A percentile compares a stretch with the other conserved stretches of the same genome.
These are phyloP conservation scores for Yarrowia keelungensis DNA, from an alignment of 805 yeast species.

Conservation along the genomic window DNA sequence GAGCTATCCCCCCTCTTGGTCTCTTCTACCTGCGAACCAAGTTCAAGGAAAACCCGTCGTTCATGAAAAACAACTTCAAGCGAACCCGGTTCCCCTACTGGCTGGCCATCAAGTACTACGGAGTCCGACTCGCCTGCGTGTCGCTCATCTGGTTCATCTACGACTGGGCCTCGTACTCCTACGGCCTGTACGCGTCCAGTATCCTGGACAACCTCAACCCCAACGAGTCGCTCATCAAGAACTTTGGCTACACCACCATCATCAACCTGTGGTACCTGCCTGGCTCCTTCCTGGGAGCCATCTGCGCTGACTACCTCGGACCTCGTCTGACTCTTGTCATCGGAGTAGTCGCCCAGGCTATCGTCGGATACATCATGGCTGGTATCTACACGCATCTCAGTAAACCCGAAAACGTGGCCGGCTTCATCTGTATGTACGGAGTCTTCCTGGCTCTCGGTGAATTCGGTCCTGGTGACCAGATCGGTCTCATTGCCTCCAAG, in stretches of 20 bases:
- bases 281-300: slow-evolving; percentile 88
- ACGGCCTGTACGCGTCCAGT: slow-evolving; percentile 80
- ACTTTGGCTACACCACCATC: slow-evolving; percentile 93
- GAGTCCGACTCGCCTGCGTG: slow-evolving; percentile 76
- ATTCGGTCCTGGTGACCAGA: slow-evolving; percentile 92
- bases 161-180: slow-evolving; percentile 87
- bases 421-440: slow-evolving; percentile 86
- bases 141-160: slow-evolving; percentile 89
- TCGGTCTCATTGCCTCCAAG: slow-evolving; percentile 86
- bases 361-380: slow-evolving; percentile 84
- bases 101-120: slow-evolving; percentile 76
- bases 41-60: slow-evolving; percentile 75
- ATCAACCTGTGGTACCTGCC: slow-evolving; percentile 88
- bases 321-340: slow-evolving; percentile 77
- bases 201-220: slow-evolving; percentile 69
- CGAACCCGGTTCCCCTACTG: slow-evolving; percentile 68
- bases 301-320: slow-evolving; percentile 82
- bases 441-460: slow-evolving; percentile 87
- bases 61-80: slow-evolving; percentile 72
- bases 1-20: slow-evolving; percentile 85
- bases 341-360: slow-evolving; percentile 77
- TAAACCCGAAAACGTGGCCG: slow-evolving; percentile 63
- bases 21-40: slow-evolving; percentile 78
- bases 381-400: slow-evolving; percentile 64
- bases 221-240: slow-evolving; percentile 66